phyloP scores from a whole-genome alignment of 2,329 filamentous ascomycete species.

The Apiospora arundinis region DNA sequence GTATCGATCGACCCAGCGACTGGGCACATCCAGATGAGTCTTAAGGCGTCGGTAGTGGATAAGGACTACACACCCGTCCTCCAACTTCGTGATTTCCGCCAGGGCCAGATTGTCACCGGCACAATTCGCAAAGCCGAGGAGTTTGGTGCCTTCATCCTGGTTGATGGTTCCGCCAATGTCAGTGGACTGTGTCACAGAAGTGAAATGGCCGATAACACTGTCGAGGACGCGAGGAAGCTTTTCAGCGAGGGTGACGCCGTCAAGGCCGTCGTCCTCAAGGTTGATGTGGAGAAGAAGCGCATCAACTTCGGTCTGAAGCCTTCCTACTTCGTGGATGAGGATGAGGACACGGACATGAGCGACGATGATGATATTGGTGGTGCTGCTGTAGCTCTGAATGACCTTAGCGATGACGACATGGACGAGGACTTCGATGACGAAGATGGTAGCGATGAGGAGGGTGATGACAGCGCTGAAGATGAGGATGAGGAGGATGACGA shows the following conservation, averaged over 20 bases:
- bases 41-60: constrained; percentile 86
- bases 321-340: constrained; percentile 79
- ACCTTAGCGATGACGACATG: constrained; percentile 54
- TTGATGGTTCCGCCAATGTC: constrained; percentile 86
- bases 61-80: constrained; percentile 76
- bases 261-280: constrained; percentile 84
- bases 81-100: constrained; percentile 78
- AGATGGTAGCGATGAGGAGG: constrained; percentile 54
- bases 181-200: constrained; percentile 92
- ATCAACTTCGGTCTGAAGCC: constrained; percentile 93
- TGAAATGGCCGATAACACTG: constrained; percentile 84
- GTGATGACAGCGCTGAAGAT: constrained; percentile 49
- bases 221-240: constrained; percentile 85
- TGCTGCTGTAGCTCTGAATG: constrained; percentile 42
- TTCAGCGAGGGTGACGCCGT: constrained; percentile 92
- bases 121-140: constrained; percentile 94
- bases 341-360: constrained; percentile 60
- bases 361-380: constrained; percentile 45
- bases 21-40: constrained; percentile 80
- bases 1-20: constrained; percentile 71
- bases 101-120: constrained; percentile 84
- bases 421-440: constrained; percentile 51
- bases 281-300: constrained; percentile 76
- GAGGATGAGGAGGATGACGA: constrained; percentile 51
- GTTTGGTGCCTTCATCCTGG: constrained; percentile 91